phyloP scores from a whole-genome alignment of 2,329 filamentous ascomycete genomes.

The Xylariaceae sp. region DNA sequence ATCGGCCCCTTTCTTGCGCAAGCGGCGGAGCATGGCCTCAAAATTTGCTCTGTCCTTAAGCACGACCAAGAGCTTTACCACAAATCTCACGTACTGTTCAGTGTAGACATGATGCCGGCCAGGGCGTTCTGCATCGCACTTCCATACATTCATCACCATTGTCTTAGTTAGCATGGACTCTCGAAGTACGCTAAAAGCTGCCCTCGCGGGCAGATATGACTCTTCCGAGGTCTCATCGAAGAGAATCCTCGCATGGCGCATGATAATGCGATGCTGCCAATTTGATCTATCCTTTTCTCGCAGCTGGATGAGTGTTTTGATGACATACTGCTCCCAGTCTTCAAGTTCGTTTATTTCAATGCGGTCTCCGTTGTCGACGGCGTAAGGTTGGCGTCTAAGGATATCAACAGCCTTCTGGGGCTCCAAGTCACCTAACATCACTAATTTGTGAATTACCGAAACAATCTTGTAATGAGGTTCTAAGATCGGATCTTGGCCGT shows the following conservation, averaged over 20 bases:
- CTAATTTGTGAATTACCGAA: conserved; percentile 81
- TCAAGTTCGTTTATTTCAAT: conserved; percentile 63
- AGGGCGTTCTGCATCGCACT: conserved; percentile 81
- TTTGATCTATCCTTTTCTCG: conserved; percentile 85
- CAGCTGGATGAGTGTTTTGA: conserved; percentile 56
- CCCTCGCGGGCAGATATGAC: conserved; percentile 67
- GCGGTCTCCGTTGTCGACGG: conserved; percentile 54
- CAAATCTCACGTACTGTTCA: conserved; percentile 82
- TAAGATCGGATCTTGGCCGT: conserved; percentile 75
- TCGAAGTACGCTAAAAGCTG: conserved; percentile 78
- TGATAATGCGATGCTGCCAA: conserved; percentile 93
- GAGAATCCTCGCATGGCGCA: conserved; percentile 68
- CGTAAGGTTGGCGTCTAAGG: conserved; percentile 63
- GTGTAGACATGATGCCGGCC: conserved; percentile 94
- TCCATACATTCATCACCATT: conserved; percentile 94
- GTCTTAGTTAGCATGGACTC: conserved; percentile 86
- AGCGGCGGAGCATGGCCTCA: conserved; percentile 77
- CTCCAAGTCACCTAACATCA: conserved; percentile 58
- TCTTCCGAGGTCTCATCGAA: conserved; percentile 56
- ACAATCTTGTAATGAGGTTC: conserved; percentile 94
- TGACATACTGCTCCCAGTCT: conserved; percentile 63
- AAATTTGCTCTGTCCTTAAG: conserved; percentile 77
- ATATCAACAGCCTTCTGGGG: conserved; percentile 57
- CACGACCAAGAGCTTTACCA: conserved; percentile 75
- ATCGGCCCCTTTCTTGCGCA: conserved; percentile 82